Evolutionary conservation across 1,284 basidiomycete genomes (phyloP).

Genomic region (Cryptococcus floricola): DNA sequence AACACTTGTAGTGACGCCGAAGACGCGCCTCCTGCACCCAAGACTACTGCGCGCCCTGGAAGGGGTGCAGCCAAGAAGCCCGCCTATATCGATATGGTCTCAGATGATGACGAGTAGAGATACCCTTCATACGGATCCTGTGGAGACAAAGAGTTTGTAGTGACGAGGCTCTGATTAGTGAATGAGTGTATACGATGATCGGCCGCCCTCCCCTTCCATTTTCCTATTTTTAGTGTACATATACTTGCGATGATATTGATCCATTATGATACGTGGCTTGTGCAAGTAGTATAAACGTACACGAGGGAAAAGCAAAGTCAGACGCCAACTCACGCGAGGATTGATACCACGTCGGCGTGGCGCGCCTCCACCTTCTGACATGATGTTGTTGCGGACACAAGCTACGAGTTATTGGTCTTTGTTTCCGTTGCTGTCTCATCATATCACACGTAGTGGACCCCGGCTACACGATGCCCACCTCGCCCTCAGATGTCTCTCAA

Average conservation of each 20-base stretch:
- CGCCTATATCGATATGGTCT: conserved; percentile 38
- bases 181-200: background rate
- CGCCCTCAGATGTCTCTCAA: background rate
- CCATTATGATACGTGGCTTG: background rate
- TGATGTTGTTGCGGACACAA: no score
- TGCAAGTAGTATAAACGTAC: no score
- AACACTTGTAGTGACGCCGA: background rate
- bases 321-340: no score
- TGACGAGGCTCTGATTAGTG: background rate
- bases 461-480: no score
- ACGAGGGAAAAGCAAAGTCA: no score
- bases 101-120: conserved; percentile 22
- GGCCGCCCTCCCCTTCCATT: background rate
- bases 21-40: conserved; percentile 15
- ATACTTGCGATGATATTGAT: no score
- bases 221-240: background rate
- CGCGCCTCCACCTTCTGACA: no score
- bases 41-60: conserved; percentile 24
- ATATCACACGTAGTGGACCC: no score
- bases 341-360: no score
- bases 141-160: background rate
- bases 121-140: background rate
- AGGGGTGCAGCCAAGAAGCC: conserved; percentile 32
- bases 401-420: no score
- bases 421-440: no score